These are phyloP conservation scores for Alternaria dauci DNA, from an alignment of 2,329 filamentous ascomycete genomes.

Conservation along the genomic window DNA sequence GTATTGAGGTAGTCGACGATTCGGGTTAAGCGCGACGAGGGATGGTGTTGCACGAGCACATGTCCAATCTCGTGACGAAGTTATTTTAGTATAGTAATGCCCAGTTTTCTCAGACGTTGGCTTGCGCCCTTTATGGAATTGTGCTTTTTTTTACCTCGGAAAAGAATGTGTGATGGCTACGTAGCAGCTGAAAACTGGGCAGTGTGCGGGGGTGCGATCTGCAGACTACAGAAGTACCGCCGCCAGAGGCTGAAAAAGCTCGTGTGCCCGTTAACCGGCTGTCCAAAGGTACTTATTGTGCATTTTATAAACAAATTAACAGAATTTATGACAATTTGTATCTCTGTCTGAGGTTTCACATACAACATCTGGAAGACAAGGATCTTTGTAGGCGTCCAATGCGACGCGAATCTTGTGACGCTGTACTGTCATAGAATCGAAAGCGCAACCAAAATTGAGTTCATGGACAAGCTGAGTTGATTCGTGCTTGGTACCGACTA, in stretches of 20 bases:
- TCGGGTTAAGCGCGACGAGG: neutral
- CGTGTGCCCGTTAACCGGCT: neutral
- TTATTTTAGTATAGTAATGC: neutral
- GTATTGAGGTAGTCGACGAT: constrained; percentile 65
- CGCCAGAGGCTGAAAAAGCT: neutral
- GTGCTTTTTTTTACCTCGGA: neutral
- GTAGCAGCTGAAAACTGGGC: neutral
- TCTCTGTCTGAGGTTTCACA: neutral
- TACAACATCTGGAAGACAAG: neutral
- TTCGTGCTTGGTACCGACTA: neutral
- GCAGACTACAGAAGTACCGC: neutral
- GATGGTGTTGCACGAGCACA: neutral
- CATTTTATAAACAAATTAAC: neutral
- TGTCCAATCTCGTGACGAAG: neutral
- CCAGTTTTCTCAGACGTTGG: neutral
- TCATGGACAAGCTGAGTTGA: neutral
- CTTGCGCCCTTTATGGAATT: neutral
- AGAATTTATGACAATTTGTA: neutral
- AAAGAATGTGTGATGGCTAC: neutral
- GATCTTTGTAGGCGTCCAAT: neutral
- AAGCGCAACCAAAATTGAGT: neutral
- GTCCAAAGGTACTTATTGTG: neutral
- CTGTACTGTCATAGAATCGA: neutral
- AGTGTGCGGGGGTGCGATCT: neutral
- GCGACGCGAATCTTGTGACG: neutral